Evolutionary conservation across 192 early-diverging fungal genomes (phyloP).

Genomic region (Jimgerdemannia lactiflua): DNA sequence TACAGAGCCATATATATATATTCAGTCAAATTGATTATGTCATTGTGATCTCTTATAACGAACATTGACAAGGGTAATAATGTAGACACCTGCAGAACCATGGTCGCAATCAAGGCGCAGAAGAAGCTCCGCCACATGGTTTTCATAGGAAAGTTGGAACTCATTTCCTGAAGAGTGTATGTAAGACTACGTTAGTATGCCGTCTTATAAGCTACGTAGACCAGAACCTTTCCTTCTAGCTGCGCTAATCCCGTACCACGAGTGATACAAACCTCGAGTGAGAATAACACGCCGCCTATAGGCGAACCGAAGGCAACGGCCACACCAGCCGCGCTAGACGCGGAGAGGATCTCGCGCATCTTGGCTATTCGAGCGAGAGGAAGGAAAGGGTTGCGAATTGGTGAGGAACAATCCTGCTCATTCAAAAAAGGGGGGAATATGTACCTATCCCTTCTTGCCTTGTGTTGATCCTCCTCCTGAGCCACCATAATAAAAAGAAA

Average conservation of each 20-base stretch:
- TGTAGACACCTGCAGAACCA: conserved; percentile 68
- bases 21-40: background rate
- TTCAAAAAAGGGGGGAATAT: background rate
- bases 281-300: conserved; percentile 80
- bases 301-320: conserved; percentile 97
- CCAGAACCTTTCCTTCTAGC: no score
- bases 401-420: conserved; percentile 23
- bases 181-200: background rate
- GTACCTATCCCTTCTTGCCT: no score
- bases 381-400: conserved; percentile 18
- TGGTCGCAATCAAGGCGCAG: conserved; percentile 93
- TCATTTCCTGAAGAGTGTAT: conserved; percentile 87
- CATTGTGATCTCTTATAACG: conserved; percentile 21
- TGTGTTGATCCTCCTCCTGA: background rate
- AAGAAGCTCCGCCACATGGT: conserved; percentile 98
- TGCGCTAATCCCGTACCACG: background rate
- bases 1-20: conserved; percentile 8
- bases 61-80: background rate
- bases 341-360: conserved; percentile 79
- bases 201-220: no score
- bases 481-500: background rate
- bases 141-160: conserved; percentile 90
- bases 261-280: conserved; percentile 38
- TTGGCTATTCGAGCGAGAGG: conserved; percentile 42
- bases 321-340: conserved; percentile 93